Conservation (phyloP, 2,329 filamentous ascomycete genomes). For the Colletotrichum salicis region DNA sequence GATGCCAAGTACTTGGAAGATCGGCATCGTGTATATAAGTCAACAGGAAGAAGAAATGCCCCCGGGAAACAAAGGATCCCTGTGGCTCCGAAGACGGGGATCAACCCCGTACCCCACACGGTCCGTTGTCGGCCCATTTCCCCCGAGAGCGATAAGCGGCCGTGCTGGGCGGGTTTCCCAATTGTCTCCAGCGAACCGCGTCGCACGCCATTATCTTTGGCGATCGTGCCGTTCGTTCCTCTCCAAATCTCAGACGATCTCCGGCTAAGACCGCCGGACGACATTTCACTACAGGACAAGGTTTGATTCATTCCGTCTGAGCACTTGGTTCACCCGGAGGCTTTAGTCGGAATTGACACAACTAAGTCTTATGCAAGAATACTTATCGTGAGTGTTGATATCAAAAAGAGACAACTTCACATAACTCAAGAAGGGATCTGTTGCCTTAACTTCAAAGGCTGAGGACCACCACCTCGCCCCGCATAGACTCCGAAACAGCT, state of each 20-base stretch:
- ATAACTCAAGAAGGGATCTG: neutral
- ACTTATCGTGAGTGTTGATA: neutral
- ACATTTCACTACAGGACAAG: neutral
- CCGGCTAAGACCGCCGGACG: slow-evolving; percentile 21
- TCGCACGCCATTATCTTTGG: slow-evolving; percentile 22
- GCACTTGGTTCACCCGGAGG: neutral
- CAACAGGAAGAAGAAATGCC: neutral
- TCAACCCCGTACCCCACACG: slow-evolving; percentile 22
- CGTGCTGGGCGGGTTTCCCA: neutral
- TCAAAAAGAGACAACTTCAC: too few relatives aligned
- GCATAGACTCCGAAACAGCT: too few relatives aligned
- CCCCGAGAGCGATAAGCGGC: slow-evolving; percentile 23
- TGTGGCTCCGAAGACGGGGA: slow-evolving; percentile 14
- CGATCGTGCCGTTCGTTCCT: slow-evolving; percentile 10
- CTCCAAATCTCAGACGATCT: neutral
- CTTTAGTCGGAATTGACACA: neutral
- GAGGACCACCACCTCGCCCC: neutral
- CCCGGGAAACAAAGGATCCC: neutral
- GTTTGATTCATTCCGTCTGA: neutral
- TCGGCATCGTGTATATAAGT: neutral
- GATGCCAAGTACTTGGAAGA: neutral
- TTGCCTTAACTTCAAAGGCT: neutral
- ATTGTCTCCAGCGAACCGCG: slow-evolving; percentile 7
- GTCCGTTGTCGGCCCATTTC: slow-evolving; percentile 20
- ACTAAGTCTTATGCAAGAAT: neutral